Percentiles rank a stretch among this genome's conserved stretches.
Evolutionary conservation across 495 filamentous ascomycete species (phyloP).

Genomic region (Astrothelium macrocarpum): DNA sequence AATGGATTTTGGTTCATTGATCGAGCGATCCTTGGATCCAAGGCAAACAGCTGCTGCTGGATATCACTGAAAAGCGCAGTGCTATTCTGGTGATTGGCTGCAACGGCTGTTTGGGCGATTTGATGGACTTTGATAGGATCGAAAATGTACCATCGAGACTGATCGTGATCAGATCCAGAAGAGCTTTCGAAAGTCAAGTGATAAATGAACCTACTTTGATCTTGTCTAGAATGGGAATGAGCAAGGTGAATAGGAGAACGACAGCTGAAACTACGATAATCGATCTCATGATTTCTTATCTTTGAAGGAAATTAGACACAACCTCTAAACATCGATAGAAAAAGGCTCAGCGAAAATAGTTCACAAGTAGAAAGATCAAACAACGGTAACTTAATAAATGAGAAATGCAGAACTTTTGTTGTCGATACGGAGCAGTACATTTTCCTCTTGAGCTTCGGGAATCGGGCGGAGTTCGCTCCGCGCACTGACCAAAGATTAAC

Average conservation of each 20-base stretch:
- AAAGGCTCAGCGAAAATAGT: too few relatives aligned
- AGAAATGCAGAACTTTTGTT: too few relatives aligned
- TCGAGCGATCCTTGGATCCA: neutral
- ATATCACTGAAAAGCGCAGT: neutral
- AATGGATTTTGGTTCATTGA: neutral
- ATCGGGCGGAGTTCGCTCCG: neutral
- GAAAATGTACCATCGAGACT: neutral
- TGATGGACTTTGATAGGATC: neutral
- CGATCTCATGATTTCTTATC: neutral
- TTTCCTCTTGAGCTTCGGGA: neutral
- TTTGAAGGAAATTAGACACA: neutral
- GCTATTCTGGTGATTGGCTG: neutral
- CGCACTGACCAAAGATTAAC: neutral
- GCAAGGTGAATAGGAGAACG: neutral
- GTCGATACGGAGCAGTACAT: neutral
- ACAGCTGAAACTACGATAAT: neutral
- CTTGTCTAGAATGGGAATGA: neutral
- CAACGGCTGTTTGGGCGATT: neutral
- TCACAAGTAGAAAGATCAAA: too few relatives aligned
- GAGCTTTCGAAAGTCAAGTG: neutral
- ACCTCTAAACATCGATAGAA: neutral
- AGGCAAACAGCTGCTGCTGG: neutral
- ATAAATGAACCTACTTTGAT: neutral
- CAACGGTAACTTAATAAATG: too few relatives aligned
- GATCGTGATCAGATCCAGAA: neutral